Evolutionary conservation across 768 basidiomycete genomes (phyloP), one percentile per base, ranked within the genome.

Genomic region (Calocera cornea): DNA sequence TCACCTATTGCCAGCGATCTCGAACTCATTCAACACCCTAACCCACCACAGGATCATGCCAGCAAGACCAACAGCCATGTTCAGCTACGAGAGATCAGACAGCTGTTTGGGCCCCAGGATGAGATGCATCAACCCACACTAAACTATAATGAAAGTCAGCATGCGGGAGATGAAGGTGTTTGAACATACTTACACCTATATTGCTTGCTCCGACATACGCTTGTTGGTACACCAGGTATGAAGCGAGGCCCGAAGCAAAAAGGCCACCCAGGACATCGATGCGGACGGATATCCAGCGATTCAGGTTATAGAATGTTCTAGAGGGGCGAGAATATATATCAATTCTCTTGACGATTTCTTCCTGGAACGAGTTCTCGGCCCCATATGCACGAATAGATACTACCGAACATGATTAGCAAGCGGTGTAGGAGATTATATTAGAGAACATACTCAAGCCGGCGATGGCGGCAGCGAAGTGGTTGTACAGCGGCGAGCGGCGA

Each of bases 291-390:
- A 70, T 64, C 73, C 73, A 73, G 19, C 82, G 75, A 67, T 83
- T 83, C 22, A 83, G 75, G 70, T 83, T 82, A 67, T 83, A 84
- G 72, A 83, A 83, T 0, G 79, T 78, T 22, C 82, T 72, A 7
- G 81, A 75, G 8, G 81, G 73, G 49, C 80, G 77, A 16, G 78
- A 77, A 67, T 82, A 86, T 24, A 78, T 77, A 72, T 89, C 83
- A 49, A 87, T 84, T 5, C 83, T 79, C 36, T 77, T 75, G 41
- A 82, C 66, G 41, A 73, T 73, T 66, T 78, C 67, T 72, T 1
- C 50, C 67, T 54, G 74, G 72, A 49, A 79, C 60, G 67, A 47
- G 17, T 74, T 72, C 68, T 77, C 73, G 16, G 77, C 77, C 1
- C 77, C 77, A 66, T 76, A 79, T 0, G 78, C 78, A 31, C 78